Conservation (phyloP, 805 yeast species). For the Saccharomycopsis vini region DNA sequence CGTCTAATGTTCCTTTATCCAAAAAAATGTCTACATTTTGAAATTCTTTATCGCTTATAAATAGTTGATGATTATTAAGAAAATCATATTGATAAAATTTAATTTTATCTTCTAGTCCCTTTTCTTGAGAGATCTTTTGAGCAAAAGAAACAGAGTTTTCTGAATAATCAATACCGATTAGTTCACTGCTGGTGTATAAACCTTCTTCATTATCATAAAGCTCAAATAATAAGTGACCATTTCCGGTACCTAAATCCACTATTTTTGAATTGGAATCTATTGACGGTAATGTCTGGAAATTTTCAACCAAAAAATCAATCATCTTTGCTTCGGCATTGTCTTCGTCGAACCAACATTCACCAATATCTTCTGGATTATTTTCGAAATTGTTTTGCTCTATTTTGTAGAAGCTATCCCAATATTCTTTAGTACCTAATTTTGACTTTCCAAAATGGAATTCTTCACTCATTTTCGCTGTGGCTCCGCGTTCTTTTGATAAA, state of each 20-base stretch:
- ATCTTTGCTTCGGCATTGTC: constrained; percentile 85
- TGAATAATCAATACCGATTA: constrained; percentile 83
- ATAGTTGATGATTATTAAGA: constrained; percentile 29
- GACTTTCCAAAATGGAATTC: constrained; percentile 52
- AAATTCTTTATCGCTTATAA: constrained; percentile 24
- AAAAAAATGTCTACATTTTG: constrained; percentile 61
- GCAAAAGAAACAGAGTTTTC: constrained; percentile 76
- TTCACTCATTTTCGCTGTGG: background rate
- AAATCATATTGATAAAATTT: constrained; percentile 65
- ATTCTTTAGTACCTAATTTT: constrained; percentile 76
- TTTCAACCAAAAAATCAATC: constrained; percentile 57
- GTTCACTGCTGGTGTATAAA: constrained; percentile 18
- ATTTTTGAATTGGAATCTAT: constrained; percentile 33
- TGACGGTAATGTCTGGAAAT: constrained; percentile 29
- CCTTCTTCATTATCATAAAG: constrained; percentile 57
- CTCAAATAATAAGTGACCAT: constrained; percentile 79
- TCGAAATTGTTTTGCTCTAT: constrained; percentile 63
- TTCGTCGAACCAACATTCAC: constrained; percentile 96
- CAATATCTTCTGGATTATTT: constrained; percentile 72
- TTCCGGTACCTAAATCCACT: constrained; percentile 91
- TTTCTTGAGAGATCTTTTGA: constrained; percentile 39
- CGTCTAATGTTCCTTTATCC: constrained; percentile 96
- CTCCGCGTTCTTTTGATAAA: too few species aligned
- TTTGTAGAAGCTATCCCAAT: constrained; percentile 86
- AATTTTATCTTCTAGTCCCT: constrained; percentile 30